These are phyloP conservation scores for Rhododendron kiyosumense DNA, from an alignment of 148 eudicot genomes.

Conservation along the genomic window DNA sequence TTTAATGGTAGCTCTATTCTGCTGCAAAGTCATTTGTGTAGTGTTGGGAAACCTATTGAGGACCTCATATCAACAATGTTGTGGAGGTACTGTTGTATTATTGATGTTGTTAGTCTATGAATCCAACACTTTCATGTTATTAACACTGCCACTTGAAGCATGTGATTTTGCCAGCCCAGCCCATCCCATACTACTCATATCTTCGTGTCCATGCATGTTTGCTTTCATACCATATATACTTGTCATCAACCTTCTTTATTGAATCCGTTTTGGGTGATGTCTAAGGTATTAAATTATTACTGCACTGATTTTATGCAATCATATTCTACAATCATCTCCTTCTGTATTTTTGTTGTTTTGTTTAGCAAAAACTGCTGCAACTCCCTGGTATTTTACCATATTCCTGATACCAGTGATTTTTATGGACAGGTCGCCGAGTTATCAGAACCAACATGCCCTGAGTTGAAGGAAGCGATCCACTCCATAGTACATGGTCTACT, in stretches of 20 bases:
- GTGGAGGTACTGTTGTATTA: neutral
- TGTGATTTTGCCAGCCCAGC: neutral
- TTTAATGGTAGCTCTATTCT: neutral
- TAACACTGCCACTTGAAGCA: neutral
- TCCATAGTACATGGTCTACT: conserved; percentile 93
- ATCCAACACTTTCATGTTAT: neutral
- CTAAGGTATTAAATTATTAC: neutral
- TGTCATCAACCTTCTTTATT: neutral
- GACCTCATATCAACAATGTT: neutral
- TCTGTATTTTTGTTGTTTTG: neutral
- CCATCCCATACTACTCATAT: neutral
- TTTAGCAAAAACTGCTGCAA: neutral
- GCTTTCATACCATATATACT: neutral
- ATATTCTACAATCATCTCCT: neutral
- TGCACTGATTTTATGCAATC: neutral
- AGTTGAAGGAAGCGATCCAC: conserved; percentile 68
- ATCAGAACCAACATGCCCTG: conserved; percentile 85
- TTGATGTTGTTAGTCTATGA: neutral
- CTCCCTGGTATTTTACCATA: neutral
- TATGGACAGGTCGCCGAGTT: conserved; percentile 79
- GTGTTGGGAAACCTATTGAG: neutral
- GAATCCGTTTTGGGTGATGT: neutral
- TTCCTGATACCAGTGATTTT: neutral
- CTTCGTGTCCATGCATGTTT: neutral
- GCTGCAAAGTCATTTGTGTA: neutral